Evolutionary conservation across 73 alveolate species (phyloP), one percentile per base, ranked within the genome.

Genomic region (Effrenium voratum): DNA sequence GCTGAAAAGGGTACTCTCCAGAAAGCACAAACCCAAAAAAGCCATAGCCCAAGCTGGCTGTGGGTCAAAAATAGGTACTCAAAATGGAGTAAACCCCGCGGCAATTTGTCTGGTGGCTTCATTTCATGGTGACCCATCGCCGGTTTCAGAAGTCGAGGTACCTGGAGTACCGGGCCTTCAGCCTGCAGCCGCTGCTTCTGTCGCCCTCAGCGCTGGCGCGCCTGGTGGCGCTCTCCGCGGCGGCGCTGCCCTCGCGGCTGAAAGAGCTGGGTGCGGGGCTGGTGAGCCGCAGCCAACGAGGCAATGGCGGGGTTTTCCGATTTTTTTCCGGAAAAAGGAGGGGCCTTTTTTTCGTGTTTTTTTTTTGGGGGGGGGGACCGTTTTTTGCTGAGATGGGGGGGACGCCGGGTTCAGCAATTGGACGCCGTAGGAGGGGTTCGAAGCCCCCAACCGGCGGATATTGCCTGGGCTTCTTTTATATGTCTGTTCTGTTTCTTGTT

Each of bases 211-310:
- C 80, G 13, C 75, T 90, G 36, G 86, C 83, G 2, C 55, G 97
- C 16, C 22, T 90, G 59, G 41, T 90, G 16, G 55, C 97, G 52
- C 87, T 90, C 81, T 60, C 94, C 4, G 94, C 94, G 19, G 83
- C 94, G n/a, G 83, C 94, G 34, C n/a, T 60, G 66, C 68, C 68
- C 22, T 84, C 81, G 55, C 50, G 32, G 26, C 84, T 30, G 47
- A 70, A 70, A 70, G 85, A 36, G 26, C 87, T 66, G 10, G 36
- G 66, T 73, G 97, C 97, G 16, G 13, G 30, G 83, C 70, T 49
- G 36, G 6, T 88, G 85, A 90, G 97, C 73, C 8, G 47, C 44
- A 44, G 52, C 44, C 68, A 73, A 3, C 46, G 70, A 88, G 95
- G 95, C 95, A 26, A 28, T 30, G 41, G 40, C 40, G 19, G 15